Evolutionary conservation across 352 stramenopile species (phyloP), one percentile per base, ranked within the genome.

Genomic region (Phytophthora cryptogea): DNA sequence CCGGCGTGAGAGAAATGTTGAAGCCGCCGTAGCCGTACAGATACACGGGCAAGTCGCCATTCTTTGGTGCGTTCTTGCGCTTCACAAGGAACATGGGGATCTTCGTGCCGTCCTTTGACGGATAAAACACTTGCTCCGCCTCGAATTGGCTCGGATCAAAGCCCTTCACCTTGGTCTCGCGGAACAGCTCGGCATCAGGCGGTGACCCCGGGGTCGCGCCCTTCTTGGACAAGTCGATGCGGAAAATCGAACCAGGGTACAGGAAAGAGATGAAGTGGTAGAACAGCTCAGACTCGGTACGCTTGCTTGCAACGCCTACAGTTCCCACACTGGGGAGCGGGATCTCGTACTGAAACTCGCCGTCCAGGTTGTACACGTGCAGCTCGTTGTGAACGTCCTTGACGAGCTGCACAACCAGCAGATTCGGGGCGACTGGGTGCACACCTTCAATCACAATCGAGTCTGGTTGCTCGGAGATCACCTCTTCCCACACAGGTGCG

Each of bases 11-110:
- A 40, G 83, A 95, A 53, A 98, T 96, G 70, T 98, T 97, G 73
- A 99, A 99, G 27, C 96, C 96, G 23, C 95, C 95, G 64, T 98
- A 98, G 51, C 88, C 95, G 68, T 98, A 97, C 11, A 98, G 46
- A 42, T 98, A 90, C 45, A 93, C 96, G 4, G 94, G 96, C 52
- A 89, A 85, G 17, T 92, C 70, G 11, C 90, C 90, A 63, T 98
- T 86, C 50, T 90, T 61, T 8, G 62, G 68, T 4, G 79, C 64
- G 40, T 78, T 78, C 70, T 95, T 94, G 51, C 88, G 86, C 56
- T 89, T 88, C 41, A 98, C 83, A 17, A 98, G 84, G 70, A 98
- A 98, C 78, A 98, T 98, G 3, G 96, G 96, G 66, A 99, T 88
- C 68, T 96, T 86, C 7, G 94, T 98, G 37, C 95, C 96, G 63